Percentiles rank a stretch among this genome's conserved stretches.
These are phyloP conservation scores for Anisogramma anomala DNA, from an alignment of 2,329 filamentous ascomycete genomes.

Conservation along the genomic window DNA sequence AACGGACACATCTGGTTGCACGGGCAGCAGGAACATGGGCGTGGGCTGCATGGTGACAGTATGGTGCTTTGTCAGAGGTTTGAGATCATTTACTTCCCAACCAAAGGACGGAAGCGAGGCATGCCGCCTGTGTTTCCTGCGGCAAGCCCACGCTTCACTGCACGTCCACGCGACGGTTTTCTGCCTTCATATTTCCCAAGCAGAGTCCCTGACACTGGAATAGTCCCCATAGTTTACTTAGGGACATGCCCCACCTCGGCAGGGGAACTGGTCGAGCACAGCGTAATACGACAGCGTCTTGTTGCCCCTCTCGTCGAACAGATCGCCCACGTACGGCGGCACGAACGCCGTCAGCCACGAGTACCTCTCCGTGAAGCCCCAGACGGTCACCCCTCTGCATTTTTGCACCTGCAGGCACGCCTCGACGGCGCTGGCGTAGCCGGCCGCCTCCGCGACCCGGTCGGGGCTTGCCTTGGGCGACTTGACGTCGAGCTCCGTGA, in stretches of 20 bases:
- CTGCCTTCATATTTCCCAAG: too few species aligned
- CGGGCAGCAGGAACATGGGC: constrained; percentile 12
- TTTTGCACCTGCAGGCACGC: constrained; percentile 24
- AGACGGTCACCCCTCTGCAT: constrained; percentile 33
- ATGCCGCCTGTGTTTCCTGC: too few species aligned
- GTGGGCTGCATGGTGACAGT: constrained; percentile 19
- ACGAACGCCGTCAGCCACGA: not conserved
- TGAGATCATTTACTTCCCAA: constrained; percentile 19
- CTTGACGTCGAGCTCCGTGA: constrained; percentile 48
- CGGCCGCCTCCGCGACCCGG: constrained; percentile 32
- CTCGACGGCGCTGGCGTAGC: constrained; percentile 30
- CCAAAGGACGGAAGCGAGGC: too few species aligned
- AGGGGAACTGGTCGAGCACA: not conserved
- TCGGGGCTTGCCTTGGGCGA: constrained; percentile 28
- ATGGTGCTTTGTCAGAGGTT: constrained; percentile 22
- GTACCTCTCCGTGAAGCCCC: constrained; percentile 23
- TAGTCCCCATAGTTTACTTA: too few species aligned
- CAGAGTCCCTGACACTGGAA: too few species aligned
- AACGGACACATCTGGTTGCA: constrained; percentile 20
- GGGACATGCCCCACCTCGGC: too few species aligned
- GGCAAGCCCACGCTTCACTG: too few species aligned
- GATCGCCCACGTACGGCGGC: not conserved
- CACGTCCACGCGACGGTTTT: too few species aligned
- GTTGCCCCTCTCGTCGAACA: not conserved
- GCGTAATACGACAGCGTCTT: not conserved